Evolutionary conservation across 1,284 basidiomycete genomes (phyloP).

Genomic region (Trametes pubescens): DNA sequence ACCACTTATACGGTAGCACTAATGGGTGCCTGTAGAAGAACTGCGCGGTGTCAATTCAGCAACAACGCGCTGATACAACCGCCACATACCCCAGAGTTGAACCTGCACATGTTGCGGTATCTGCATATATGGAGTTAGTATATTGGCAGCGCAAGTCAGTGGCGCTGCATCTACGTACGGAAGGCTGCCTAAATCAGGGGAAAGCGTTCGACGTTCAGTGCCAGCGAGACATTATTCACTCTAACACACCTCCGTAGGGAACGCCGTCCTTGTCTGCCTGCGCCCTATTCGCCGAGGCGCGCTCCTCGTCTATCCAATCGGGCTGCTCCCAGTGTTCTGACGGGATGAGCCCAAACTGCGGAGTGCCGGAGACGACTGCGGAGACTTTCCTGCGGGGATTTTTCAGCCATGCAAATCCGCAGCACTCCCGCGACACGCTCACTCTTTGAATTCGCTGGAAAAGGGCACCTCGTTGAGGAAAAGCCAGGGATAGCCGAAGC

Average conservation of each 20-base stretch:
- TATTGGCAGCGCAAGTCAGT: background rate
- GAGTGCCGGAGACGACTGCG: conserved; percentile 47
- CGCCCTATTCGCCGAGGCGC: conserved; percentile 71
- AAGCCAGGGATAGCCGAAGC: conserved; percentile 75
- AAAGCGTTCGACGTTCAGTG: too few relatives aligned
- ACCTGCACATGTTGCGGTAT: conserved; percentile 65
- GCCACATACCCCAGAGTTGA: conserved; percentile 63
- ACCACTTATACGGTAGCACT: conserved; percentile 41
- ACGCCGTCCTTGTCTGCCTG: conserved; percentile 80
- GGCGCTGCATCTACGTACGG: background rate
- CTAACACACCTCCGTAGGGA: conserved; percentile 54
- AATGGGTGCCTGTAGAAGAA: conserved; percentile 72
- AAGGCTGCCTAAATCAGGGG: conserved; percentile 6
- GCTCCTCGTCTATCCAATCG: conserved; percentile 82
- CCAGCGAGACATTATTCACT: background rate
- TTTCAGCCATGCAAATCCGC: background rate
- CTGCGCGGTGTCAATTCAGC: conserved; percentile 34
- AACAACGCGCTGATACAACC: background rate
- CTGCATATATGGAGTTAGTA: background rate
- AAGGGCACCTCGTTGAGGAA: conserved; percentile 80
- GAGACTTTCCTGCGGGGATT: conserved; percentile 48
- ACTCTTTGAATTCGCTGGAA: conserved; percentile 75
- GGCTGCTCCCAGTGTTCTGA: conserved; percentile 88
- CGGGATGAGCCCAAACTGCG: conserved; percentile 54
- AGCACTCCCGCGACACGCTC: conserved; percentile 14